Base-by-base conservation (phyloP, 208 protist species). In the Wallacemonas collosoma region DNA sequence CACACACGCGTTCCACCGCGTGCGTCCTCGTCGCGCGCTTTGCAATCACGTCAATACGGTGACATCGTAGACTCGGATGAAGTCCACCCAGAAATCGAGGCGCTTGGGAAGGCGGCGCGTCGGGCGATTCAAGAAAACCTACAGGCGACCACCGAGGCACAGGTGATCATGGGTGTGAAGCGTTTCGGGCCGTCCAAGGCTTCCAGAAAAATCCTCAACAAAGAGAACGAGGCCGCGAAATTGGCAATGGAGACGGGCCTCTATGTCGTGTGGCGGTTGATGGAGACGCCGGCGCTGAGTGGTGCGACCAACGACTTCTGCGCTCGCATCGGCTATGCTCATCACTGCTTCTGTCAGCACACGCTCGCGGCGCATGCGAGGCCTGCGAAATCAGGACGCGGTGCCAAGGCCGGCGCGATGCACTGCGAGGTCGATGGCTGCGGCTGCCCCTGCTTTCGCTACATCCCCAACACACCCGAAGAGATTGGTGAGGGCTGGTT, bases 401-500 rank as follows among this genome's bases (percentile, higher is more conserved):
- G 53, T 68, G 60, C 38, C 53, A 61, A 51, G 14, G 53, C 3
- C 53, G 67, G 70, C 54, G 68, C 66, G 71, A 67, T 63, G 57
- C 74, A 70, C 9, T 93, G 88, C 47, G 73, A 82, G 71, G 76
- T 79, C 60, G 69, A 54, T 0, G 67, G 74, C 35, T 96, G 91
- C 54, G 40, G 11, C 2, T 97, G 91, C 75, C 38, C 43, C 3
- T n/a, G 72, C 36, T 97, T 89, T 53, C 75, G 79, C 54, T 97
- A 93, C 75, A 68, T 96, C 5, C 93, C 93, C 12, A 95, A 91
- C 68, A 79, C 79, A 11, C 93, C 93, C 15, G 90, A 94, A 60
- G 92, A 96, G 68, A 95, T 96, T 50, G 91, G 93, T 5, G 89
- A 95, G 48, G 79, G 73, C 1, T 96, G 90, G 89, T 81, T 97